Percentiles rank a stretch among this genome's conserved stretches.
These are phyloP conservation scores for Microthlaspi erraticum DNA, from an alignment of 345 rosid species.

Conservation along the genomic window DNA sequence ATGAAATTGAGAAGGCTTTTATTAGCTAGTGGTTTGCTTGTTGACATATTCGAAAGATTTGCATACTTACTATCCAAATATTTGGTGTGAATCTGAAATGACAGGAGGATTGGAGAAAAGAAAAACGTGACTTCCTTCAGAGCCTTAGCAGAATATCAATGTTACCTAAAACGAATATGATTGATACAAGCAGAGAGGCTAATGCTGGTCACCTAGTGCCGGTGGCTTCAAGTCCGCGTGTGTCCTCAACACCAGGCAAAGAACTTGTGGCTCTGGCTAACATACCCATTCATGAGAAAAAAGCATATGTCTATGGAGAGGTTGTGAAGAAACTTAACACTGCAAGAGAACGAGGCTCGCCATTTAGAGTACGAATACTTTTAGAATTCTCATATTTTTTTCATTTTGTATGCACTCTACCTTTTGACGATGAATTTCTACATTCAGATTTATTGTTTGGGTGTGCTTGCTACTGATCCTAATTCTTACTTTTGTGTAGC, in stretches of 20 bases:
- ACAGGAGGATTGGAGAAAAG: constrained; percentile 96
- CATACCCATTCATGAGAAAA: constrained; percentile 73
- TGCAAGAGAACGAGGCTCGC: constrained; percentile 79
- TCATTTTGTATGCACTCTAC: constrained; percentile 23
- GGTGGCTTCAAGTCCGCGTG: constrained; percentile 63
- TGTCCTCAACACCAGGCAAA: constrained; percentile 60
- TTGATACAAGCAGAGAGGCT: constrained; percentile 51
- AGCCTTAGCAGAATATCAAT: constrained; percentile 90
- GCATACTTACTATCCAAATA: constrained; percentile 12
- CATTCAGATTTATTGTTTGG: constrained; percentile 5
- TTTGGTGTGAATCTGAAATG: constrained; percentile 38
- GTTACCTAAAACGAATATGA: constrained; percentile 70
- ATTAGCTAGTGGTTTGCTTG: constrained; percentile 9
- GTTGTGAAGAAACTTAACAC: constrained; percentile 80
- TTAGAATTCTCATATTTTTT: constrained; percentile 1
- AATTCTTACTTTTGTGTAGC: constrained; percentile 51
- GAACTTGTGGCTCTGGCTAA: constrained; percentile 68
- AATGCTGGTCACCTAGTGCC: constrained; percentile 64
- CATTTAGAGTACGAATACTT: constrained; percentile 66
- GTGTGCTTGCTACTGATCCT: constrained; percentile 33
- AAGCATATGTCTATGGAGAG: constrained; percentile 78
- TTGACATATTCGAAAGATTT: constrained; percentile 16
- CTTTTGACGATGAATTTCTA: constrained; percentile 1
- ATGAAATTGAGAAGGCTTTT: constrained; percentile 15
- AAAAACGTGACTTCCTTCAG: constrained; percentile 91